A percentile compares a stretch with the other conserved stretches of the same genome.
These are phyloP conservation scores for Raddia distichophylla DNA, from an alignment of 176 grass and related monocot species.

Conservation along the genomic window DNA sequence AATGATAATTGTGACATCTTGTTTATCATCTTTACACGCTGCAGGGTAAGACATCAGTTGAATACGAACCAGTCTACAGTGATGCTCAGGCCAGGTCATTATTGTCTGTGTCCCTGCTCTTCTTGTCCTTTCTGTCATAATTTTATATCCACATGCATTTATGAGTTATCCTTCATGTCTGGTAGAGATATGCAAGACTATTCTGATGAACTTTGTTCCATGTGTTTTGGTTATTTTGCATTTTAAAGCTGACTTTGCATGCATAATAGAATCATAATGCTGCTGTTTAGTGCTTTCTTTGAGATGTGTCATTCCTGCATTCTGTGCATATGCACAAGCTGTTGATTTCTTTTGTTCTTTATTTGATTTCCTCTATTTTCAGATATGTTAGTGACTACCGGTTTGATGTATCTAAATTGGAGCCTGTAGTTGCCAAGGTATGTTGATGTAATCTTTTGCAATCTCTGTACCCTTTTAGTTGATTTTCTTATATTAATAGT, in stretches of 20 bases:
- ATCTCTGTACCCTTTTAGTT: constrained; percentile 12
- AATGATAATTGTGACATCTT: constrained; percentile 33
- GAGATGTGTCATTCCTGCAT: too few relatives aligned
- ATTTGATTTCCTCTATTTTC: constrained; percentile 33
- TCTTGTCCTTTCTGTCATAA: constrained; percentile 5
- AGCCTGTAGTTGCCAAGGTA: constrained; percentile 97
- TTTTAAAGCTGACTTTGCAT: constrained; percentile 17
- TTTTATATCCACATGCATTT: neutral
- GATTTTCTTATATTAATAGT: neutral
- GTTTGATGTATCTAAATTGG: constrained; percentile 91
- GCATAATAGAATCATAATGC: constrained; percentile 4
- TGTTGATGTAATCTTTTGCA: constrained; percentile 22
- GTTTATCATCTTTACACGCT: constrained; percentile 30
- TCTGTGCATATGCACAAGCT: neutral
- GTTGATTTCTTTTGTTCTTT: constrained; percentile 14
- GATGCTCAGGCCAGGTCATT: constrained; percentile 80
- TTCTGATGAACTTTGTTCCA: neutral
- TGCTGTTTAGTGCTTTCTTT: neutral
- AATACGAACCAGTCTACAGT: constrained; percentile 78
- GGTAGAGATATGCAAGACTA: neutral
- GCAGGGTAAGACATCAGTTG: constrained; percentile 72
- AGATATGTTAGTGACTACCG: constrained; percentile 88
- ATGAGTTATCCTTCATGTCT: neutral
- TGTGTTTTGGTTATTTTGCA: neutral
- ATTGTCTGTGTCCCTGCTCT: constrained; percentile 29